Percentiles rank a stretch among this genome's conserved stretches.
These are phyloP conservation scores for Deuterostichococcus epilithicus DNA, from an alignment of 139 green algal species.

Conservation along the genomic window DNA sequence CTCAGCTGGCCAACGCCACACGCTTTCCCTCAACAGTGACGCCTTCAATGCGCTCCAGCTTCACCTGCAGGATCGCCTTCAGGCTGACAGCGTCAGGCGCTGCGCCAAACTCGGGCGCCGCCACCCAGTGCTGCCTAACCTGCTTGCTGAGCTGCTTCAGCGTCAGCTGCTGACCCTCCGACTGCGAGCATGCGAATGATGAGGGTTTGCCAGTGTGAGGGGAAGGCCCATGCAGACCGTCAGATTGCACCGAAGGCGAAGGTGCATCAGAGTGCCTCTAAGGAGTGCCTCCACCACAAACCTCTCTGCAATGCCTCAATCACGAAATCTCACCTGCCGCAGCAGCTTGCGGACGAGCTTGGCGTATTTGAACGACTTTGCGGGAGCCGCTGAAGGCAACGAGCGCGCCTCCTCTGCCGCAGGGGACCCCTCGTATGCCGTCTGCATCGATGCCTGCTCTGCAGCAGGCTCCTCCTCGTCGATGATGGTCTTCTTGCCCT, in stretches of 20 bases:
- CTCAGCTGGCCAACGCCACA: slow-evolving; percentile 12
- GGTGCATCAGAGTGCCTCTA: too few species aligned
- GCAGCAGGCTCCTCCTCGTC: slow-evolving; percentile 38
- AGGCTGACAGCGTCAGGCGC: neutral
- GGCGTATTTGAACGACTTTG: neutral
- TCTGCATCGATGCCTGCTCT: neutral
- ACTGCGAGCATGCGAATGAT: neutral
- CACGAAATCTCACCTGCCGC: neutral
- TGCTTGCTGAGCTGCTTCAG: slow-evolving; percentile 32
- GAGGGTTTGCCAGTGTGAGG: too few species aligned
- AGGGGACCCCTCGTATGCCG: neutral
- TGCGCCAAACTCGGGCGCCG: slow-evolving; percentile 15
- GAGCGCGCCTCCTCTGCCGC: neutral
- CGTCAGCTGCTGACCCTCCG: slow-evolving; percentile 11
- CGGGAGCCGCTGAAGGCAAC: too few species aligned
- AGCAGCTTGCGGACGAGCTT: neutral
- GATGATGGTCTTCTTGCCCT: slow-evolving; percentile 67
- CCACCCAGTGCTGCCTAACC: slow-evolving; percentile 12
- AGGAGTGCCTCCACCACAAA: neutral
- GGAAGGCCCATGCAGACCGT: too few species aligned
- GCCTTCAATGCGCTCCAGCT: slow-evolving; percentile 2
- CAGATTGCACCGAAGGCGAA: too few species aligned
- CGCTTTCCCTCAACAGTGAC: slow-evolving; percentile 22
- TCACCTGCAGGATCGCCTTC: neutral
- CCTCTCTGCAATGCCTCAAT: neutral